Base-by-base conservation (phyloP, 2,329 filamentous ascomycete genomes). In the Blumeriella jaapii region DNA sequence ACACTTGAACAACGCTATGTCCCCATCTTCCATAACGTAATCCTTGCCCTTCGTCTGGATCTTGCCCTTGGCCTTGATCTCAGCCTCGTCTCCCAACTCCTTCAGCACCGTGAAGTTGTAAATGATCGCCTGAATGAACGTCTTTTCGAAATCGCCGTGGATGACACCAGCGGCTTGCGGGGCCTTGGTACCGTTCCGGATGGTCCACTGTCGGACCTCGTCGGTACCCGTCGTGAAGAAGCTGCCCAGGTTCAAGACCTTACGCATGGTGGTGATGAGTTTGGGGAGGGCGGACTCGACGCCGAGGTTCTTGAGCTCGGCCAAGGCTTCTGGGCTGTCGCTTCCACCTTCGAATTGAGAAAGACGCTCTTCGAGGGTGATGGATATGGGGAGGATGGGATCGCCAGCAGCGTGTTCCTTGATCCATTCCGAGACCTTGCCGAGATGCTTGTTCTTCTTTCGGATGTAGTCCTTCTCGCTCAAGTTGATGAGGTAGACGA, bases 361-460 rank as follows among this genome's bases (percentile, higher is more conserved):
- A 16, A 98, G 69, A 45, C 91, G 84, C 60, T 96, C 87, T 66
- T 98, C 93, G 50, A 93, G 89, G 22, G 73, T 78, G 38, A 95
- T 82, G 1, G 91, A 96, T 54, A 98, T 78, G 43, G 89, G 91
- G 40, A 98, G 84, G 55, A 96, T 79, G 33, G 87, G 83, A 56
- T 95, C 87, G 39, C 85, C 86, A 34, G 76, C 61, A 5, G 87
- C 83, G 60, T 98, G 72, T 59, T 82, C 74, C 67, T 96, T 93
- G 61, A 95, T 78, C 91, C 91, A 98, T 59, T 91, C 82, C 41
- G 82, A 84, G 50, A 96, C 79, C 67, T 89, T 91, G 49, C 82
- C 74, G 37, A 98, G 74, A 65, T 98, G 78, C 78, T 98, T 98
- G 75, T 98, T 98, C 81, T 96, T 98, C 69, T 96, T 91, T 55